Conservation (phyloP, 169 alveolate species). For the Eimeria sp. region DNA sequence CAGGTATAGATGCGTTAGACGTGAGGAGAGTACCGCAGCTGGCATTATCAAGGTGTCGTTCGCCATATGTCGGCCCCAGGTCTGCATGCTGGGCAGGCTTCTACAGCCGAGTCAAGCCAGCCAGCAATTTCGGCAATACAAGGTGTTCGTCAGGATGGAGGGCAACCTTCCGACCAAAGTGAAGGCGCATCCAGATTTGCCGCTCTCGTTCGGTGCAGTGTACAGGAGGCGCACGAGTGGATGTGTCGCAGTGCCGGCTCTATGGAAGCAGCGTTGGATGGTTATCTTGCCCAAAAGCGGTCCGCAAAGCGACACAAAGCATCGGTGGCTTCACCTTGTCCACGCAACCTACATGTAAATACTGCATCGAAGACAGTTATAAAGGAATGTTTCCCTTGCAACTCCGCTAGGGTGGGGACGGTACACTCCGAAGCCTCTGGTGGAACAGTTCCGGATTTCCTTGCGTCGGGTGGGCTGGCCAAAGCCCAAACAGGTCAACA, state of each 20-base stretch:
- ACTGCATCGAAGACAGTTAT: neutral
- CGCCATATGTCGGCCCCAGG: neutral
- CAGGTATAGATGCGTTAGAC: neutral
- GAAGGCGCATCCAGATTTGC: slow-evolving; percentile 36
- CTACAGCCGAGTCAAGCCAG: neutral
- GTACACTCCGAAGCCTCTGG: neutral
- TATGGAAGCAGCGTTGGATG: slow-evolving; percentile 54
- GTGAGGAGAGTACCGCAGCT: neutral
- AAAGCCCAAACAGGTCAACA: neutral
- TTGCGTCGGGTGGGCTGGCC: neutral
- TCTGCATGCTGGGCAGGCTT: neutral
- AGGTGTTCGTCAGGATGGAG: neutral
- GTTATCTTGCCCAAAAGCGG: slow-evolving; percentile 22
- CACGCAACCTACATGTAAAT: neutral
- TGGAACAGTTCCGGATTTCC: neutral
- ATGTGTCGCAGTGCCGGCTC: slow-evolving; percentile 40
- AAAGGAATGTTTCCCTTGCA: neutral
- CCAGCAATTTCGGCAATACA: slow-evolving; percentile 20
- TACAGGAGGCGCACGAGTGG: slow-evolving; percentile 59
- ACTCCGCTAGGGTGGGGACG: neutral
- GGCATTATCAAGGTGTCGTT: neutral
- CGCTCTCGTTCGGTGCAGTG: slow-evolving; percentile 57
- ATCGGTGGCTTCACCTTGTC: slow-evolving; percentile 1
- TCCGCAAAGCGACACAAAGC: slow-evolving; percentile 35
- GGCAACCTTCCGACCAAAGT: neutral